Evolutionary conservation across 1,284 basidiomycete genomes (phyloP).

Genomic region (Phellinidium pouzarii): DNA sequence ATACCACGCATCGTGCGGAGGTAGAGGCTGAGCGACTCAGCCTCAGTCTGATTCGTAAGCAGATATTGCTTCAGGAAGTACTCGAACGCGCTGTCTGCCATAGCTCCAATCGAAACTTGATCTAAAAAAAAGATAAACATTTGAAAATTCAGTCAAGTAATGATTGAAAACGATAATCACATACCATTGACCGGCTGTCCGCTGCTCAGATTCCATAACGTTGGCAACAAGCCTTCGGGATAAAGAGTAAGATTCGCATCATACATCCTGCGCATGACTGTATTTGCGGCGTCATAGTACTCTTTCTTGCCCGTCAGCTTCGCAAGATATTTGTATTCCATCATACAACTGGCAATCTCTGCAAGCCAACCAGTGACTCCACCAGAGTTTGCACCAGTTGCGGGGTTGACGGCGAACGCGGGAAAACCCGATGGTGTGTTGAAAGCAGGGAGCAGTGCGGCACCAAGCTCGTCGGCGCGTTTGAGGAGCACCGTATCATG

Average conservation of each 20-base stretch:
- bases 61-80: conserved; percentile 72
- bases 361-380: conserved; percentile 25
- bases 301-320: conserved; percentile 48
- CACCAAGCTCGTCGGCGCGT: conserved; percentile 47
- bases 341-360: conserved; percentile 49
- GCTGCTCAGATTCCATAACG: conserved; percentile 13
- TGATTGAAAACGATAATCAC: neutral
- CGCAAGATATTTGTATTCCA: conserved; percentile 61
- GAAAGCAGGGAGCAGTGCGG: conserved; percentile 45
- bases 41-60: conserved; percentile 56
- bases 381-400: conserved; percentile 18
- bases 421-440: conserved; percentile 45
- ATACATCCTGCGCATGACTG: conserved; percentile 17
- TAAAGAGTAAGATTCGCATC: conserved; percentile 17
- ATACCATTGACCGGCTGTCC: conserved; percentile 16
- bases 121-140: conserved; percentile 3
- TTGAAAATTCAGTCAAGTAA: neutral
- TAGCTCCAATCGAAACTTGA: conserved; percentile 17
- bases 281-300: conserved; percentile 43
- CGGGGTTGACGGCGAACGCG: conserved; percentile 38
- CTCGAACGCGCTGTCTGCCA: conserved; percentile 37
- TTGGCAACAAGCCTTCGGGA: conserved; percentile 14
- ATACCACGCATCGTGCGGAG: conserved; percentile 54
- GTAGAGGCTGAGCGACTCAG: conserved; percentile 55
- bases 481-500: conserved; percentile 43